Conservation (phyloP, 2,329 filamentous ascomycete species). For the Apiospora arundinis region DNA sequence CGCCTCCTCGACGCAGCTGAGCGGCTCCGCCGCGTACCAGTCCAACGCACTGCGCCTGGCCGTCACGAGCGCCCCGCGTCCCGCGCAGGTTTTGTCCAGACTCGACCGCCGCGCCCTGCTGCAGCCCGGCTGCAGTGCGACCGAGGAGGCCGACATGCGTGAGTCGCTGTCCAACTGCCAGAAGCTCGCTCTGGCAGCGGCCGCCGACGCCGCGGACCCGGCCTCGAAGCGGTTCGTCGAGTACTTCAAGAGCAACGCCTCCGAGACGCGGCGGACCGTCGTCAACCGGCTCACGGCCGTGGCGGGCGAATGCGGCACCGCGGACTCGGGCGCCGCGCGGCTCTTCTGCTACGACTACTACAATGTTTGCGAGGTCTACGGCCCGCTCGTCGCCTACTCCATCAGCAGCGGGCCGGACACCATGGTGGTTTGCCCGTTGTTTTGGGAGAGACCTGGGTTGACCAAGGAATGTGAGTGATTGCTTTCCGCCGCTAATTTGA, state of each 20-base stretch:
- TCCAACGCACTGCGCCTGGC: slow-evolving; percentile 30
- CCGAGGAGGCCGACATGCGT: slow-evolving; percentile 27
- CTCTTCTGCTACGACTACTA: slow-evolving; percentile 33
- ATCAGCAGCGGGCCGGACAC: slow-evolving; percentile 26
- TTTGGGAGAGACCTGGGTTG: slow-evolving; percentile 30
- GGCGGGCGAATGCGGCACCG: slow-evolving; percentile 31
- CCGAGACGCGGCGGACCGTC: slow-evolving; percentile 28
- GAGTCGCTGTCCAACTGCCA: slow-evolving; percentile 30
- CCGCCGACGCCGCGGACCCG: slow-evolving; percentile 30
- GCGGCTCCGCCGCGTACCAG: slow-evolving; percentile 26
- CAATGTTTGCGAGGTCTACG: slow-evolving; percentile 28
- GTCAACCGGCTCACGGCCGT: slow-evolving; percentile 28
- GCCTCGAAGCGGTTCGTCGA: slow-evolving; percentile 32
- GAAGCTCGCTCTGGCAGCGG: slow-evolving; percentile 28
- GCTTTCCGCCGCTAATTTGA: too few species aligned
- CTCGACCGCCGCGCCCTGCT: slow-evolving; percentile 29
- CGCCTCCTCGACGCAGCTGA: slow-evolving; percentile 26
- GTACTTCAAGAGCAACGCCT: slow-evolving; percentile 33
- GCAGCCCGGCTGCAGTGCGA: slow-evolving; percentile 28
- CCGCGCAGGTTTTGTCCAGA: slow-evolving; percentile 4
- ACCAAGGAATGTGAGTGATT: slow-evolving; percentile 23
- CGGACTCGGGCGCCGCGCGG: slow-evolving; percentile 26
- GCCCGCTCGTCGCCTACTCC: slow-evolving; percentile 33
- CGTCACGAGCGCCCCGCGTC: slow-evolving; percentile 20
- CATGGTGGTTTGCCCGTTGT: slow-evolving; percentile 33